Evolutionary conservation across 768 basidiomycete genomes (phyloP), one percentile per base, ranked within the genome.

Genomic region (Boletus eberwhitei): DNA sequence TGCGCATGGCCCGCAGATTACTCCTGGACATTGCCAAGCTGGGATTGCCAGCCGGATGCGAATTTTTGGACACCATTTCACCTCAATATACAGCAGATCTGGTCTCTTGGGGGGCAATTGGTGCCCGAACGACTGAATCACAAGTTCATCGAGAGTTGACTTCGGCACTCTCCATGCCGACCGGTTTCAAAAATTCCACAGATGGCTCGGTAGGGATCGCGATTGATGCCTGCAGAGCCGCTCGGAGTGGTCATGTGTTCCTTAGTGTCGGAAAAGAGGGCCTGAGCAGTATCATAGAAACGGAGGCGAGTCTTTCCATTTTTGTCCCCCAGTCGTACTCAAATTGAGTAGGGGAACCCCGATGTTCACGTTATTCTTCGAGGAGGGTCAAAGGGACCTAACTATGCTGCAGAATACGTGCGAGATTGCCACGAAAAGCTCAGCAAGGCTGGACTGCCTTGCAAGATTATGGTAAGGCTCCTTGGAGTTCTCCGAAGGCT

Each of bases 161-260:
- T 11, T 89, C 86, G 6, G 90, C 86, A 2, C 77, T 96, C n/a
- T 92, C 90, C 16, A 93, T 96, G 90, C 89, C 91, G 3, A 93
- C 94, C 5, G 97, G 97, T 8, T 98, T 99, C 84, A 99, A 99
- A 75, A 99, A 99, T 65, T 91, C 91, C 12, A 98, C 96, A 2
- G 97, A 98, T 63, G 97, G 97, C 37, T 87, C 86, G 29, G 83
- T 96, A 40, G 84, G 86, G 46, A 90, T 98, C 59, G 95, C 97
- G 0, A 81, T 98, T 42, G 95, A 99, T 71, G 96, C 96, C 3
- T 98, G 95, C 73, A 84, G 94, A 35, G 91, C 96, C 16, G 95
- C 97, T 17, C 82, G 85, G 55, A 81, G 82, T 52, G 90, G 91
- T 1, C 96, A 99, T 71, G 92, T 94, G 54, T 99, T 99, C 83